Evolutionary conservation across 2,329 filamentous ascomycete species (phyloP), one percentile per base, ranked within the genome.

Genomic region (Pseudogymnoascus sp.): DNA sequence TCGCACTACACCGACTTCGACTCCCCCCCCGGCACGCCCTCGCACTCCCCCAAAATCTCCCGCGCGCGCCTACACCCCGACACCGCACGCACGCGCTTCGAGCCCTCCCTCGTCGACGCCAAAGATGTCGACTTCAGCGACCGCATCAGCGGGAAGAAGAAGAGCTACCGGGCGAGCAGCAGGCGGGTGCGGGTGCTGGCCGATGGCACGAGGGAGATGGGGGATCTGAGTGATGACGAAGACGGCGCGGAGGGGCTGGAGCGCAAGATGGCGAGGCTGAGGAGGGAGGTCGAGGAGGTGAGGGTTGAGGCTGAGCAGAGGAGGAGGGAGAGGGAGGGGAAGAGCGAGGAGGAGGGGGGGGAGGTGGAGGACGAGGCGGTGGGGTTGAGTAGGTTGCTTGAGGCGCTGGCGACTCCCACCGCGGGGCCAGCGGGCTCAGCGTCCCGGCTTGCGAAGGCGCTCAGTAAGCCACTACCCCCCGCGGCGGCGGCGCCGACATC

Each of bases 101-200:
- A 88, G 63, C 87, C 90, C 2, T 81, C 89, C 9, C 83, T 85
- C 42, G 85, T 96, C 33, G 89, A 96, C 72, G 87, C 91, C 5
- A 82, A 83, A 61, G 86, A 88, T 21, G 90, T 89, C 23, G 91
- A 97, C 75, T 95, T 97, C 74, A 96, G 93, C 2, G 93, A 97
- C 75, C 88, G 93, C 62, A 87, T 97, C 38, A 87, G 86, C 65
- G 86, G 86, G 57, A 93, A 93, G 75, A 85, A 90, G 67, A 91
- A 89, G 75, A 91, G 91, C 23, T 97, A 97, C 78, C 87, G 86
- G 68, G 87, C 87, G 36, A 87, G 88, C 6, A 90, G 82, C 59
- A 83, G 88, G 60, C 83, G 86, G 64, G 83, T 87, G 67, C 82
- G 84, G 62, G 82, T 86, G 64, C 76, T 86, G 44, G 78, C 85